A percentile compares a stretch with the other conserved stretches of the same genome.
Evolutionary conservation across 2,329 filamentous ascomycete genomes (phyloP).

Genomic region (Plectosphaerella sp.): DNA sequence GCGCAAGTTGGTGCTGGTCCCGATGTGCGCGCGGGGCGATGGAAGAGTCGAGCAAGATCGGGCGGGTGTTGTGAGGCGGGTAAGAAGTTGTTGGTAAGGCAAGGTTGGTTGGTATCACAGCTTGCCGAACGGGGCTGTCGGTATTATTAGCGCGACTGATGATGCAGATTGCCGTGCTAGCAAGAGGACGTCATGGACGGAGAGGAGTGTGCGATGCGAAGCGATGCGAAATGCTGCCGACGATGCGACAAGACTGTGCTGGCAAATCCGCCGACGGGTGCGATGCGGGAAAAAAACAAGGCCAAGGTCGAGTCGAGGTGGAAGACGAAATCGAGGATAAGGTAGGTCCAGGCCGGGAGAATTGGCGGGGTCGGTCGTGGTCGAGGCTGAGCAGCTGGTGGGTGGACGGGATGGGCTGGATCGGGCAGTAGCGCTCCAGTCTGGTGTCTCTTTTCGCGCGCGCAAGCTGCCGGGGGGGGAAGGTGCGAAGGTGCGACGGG

Average conservation of each 20-base stretch:
- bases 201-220: background rate
- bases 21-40: no score
- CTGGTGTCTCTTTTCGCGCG: background rate
- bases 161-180: background rate
- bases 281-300: background rate
- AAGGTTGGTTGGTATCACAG: background rate
- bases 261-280: background rate
- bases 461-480: background rate
- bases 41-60: no score
- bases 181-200: background rate
- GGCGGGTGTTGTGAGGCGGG: no score
- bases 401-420: background rate
- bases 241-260: background rate
- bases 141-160: no score
- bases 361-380: conserved; percentile 1
- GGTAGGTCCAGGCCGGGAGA: background rate
- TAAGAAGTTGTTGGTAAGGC: no score
- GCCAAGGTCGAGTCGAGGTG: background rate
- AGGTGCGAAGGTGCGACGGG: background rate
- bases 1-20: no score
- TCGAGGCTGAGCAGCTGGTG: background rate
- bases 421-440: background rate
- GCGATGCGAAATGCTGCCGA: background rate
- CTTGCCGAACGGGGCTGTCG: background rate
- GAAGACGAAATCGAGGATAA: conserved; percentile 1